A percentile compares a stretch with the other conserved stretches of the same genome.
Conservation (phyloP, 1,284 basidiomycete species). For the Cystobasidium slooffiae region DNA sequence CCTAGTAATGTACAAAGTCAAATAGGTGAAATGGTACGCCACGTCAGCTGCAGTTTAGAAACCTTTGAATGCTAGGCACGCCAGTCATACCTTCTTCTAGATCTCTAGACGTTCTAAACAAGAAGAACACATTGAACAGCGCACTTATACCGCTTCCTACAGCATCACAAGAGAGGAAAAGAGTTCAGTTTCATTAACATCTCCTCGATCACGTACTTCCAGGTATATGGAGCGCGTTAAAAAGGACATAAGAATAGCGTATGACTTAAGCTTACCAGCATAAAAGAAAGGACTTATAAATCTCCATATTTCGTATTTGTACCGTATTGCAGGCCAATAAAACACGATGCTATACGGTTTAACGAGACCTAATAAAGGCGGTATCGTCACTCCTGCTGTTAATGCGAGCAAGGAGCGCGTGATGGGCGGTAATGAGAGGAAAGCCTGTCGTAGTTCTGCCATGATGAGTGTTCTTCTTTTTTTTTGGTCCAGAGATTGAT, state of each 20-base stretch:
- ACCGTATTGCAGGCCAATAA: slow-evolving; percentile 50
- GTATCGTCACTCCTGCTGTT: slow-evolving; percentile 67
- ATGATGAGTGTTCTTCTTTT: background rate
- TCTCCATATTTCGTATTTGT: slow-evolving; percentile 69
- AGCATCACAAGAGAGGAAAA: background rate
- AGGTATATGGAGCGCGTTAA: no score
- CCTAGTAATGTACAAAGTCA: background rate
- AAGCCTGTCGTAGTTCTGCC: slow-evolving; percentile 37
- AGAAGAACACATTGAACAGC: slow-evolving; percentile 74
- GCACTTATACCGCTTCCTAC: slow-evolving; percentile 66
- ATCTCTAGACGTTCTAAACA: slow-evolving; percentile 70
- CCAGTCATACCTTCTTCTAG: slow-evolving; percentile 69
- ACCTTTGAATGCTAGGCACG: slow-evolving; percentile 66
- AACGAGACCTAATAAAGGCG: slow-evolving; percentile 67
- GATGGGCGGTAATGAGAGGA: slow-evolving; percentile 68
- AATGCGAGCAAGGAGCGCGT: slow-evolving; percentile 73
- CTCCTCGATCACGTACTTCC: slow-evolving; percentile 5
- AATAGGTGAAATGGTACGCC: no score
- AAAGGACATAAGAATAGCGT: no score
- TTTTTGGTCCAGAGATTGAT: background rate
- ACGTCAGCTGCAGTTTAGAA: background rate
- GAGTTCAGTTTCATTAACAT: background rate
- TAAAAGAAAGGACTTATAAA: slow-evolving; percentile 76
- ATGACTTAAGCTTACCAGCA: slow-evolving; percentile 64
- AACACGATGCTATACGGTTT: slow-evolving; percentile 67